Conservation (phyloP, 2,329 filamentous ascomycete genomes). For the Xylariaceae sp. region DNA sequence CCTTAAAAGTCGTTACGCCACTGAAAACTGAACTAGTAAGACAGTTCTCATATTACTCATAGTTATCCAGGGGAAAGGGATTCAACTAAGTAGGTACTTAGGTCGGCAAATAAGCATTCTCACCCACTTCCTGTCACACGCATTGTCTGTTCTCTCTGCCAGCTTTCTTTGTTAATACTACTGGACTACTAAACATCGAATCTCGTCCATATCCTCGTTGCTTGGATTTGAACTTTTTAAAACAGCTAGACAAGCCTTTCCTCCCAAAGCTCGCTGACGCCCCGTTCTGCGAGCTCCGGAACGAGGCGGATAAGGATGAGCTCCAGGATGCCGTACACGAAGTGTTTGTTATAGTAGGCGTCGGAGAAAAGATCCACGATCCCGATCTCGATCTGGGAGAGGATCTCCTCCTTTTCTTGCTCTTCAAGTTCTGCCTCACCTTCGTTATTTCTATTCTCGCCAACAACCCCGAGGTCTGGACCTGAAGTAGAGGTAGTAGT, state of each 20-base stretch:
- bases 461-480: too few species aligned
- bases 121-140: too few species aligned
- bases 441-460: not conserved
- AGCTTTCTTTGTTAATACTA: too few species aligned
- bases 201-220: not conserved
- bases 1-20: too few species aligned
- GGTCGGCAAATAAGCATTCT: too few species aligned
- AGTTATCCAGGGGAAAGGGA: too few species aligned
- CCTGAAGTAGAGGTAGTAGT: not conserved
- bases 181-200: too few species aligned
- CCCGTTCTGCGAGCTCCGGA: slow-evolving; percentile 73
- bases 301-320: slow-evolving; percentile 73
- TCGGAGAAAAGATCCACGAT: slow-evolving; percentile 73
- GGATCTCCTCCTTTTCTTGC: slow-evolving; percentile 44
- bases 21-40: too few species aligned
- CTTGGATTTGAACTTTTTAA: not conserved
- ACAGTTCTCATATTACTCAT: too few species aligned
- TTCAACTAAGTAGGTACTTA: too few species aligned
- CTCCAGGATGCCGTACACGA: slow-evolving; percentile 79
- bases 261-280: slow-evolving; percentile 65
- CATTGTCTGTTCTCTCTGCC: too few species aligned
- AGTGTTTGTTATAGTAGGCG: slow-evolving; percentile 85
- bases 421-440: too few species aligned
- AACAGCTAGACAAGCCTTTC: slow-evolving; percentile 51
- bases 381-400: slow-evolving; percentile 55